phyloP scores from a whole-genome alignment of 148 eudicot genomes.

The Pharnaceum exiguum region DNA sequence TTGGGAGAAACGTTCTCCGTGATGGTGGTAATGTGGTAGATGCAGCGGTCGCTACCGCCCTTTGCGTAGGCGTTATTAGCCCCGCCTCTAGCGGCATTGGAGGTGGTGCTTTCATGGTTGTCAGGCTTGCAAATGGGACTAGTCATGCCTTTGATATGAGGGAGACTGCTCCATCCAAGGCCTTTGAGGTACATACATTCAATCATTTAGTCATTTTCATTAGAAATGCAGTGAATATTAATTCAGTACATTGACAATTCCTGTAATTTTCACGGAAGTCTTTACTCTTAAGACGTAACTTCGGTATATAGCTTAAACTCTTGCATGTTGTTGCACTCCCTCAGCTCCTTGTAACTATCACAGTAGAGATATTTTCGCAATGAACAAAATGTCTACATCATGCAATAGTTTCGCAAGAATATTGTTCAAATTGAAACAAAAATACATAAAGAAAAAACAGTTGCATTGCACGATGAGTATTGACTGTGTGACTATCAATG shows the following conservation, averaged over 20 bases:
- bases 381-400: too few species aligned
- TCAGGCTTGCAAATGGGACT: conserved; percentile 1
- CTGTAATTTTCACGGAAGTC: not conserved
- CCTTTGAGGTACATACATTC: not conserved
- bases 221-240: not conserved
- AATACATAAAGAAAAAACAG: too few species aligned
- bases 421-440: too few species aligned
- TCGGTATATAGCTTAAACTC: too few species aligned
- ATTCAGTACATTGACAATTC: not conserved
- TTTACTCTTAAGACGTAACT: too few species aligned
- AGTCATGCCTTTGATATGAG: not conserved
- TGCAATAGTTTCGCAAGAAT: too few species aligned
- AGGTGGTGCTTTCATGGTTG: not conserved
- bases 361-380: too few species aligned
- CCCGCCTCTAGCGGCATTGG: conserved; percentile 4
- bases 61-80: not conserved
- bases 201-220: not conserved
- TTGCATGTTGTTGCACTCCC: too few species aligned
- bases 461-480: too few species aligned
- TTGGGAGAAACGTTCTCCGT: not conserved
- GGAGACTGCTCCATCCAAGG: conserved; percentile 1
- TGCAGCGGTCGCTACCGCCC: conserved; percentile 3
- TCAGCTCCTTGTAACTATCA: too few species aligned
- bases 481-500: too few species aligned
- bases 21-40: conserved; percentile 1